Conservation (phyloP, 805 yeast genomes). For the Kodamaea nitidulidarum region DNA sequence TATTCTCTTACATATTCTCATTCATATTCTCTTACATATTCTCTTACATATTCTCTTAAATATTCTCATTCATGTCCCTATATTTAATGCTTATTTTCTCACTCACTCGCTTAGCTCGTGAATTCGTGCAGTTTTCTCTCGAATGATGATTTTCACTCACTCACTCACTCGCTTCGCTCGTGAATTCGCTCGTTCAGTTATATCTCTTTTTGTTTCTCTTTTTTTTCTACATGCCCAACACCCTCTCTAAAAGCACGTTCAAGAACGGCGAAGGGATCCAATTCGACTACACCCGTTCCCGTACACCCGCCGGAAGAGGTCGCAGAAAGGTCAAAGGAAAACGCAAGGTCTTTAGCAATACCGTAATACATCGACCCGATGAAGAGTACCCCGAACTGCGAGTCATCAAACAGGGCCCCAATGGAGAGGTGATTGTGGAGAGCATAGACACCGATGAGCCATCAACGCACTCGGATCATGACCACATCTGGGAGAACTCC, state of each 20-base stretch:
- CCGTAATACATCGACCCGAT: slow-evolving; percentile 50
- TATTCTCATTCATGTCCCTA: neutral
- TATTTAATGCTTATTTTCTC: too few species aligned
- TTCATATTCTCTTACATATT: neutral
- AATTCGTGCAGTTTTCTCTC: too few species aligned
- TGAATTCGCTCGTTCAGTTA: too few species aligned
- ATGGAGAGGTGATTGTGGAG: slow-evolving; percentile 76
- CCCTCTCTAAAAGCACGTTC: slow-evolving; percentile 14
- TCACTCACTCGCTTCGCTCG: too few species aligned
- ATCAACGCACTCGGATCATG: slow-evolving; percentile 14
- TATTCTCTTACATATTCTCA: too few species aligned
- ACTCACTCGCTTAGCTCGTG: too few species aligned
- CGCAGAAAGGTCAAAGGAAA: slow-evolving; percentile 29
- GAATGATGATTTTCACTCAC: too few species aligned
- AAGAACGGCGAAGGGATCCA: slow-evolving; percentile 35
- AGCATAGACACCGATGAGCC: slow-evolving; percentile 31
- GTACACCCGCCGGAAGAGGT: slow-evolving; percentile 6
- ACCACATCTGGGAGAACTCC: slow-evolving; percentile 45
- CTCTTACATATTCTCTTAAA: neutral
- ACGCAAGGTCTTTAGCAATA: slow-evolving; percentile 23
- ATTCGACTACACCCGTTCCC: slow-evolving; percentile 18
- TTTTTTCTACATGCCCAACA: neutral
- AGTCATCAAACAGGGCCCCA: slow-evolving; percentile 63
- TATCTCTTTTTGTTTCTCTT: too few species aligned
- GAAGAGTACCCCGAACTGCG: slow-evolving; percentile 70